Base-by-base conservation (phyloP, 192 early-diverging fungal genomes). In the Pilobolus umbonatus region DNA sequence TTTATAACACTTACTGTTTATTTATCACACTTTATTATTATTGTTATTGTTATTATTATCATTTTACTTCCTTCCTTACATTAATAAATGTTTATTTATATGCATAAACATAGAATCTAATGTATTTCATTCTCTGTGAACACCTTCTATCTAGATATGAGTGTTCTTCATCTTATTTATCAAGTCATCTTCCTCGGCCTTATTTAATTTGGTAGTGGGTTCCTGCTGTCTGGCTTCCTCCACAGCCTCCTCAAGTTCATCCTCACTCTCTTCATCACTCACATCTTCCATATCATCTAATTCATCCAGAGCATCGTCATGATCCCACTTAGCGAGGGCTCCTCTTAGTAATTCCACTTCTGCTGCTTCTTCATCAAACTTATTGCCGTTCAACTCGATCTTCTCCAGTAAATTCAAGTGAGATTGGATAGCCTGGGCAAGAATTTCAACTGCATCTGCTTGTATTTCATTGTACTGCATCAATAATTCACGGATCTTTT, bases 241-340 rank as follows among this genome's bases (percentile, higher is more conserved):
- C 10, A 76, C 73, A 10, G 71, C 74, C 8, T 82, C 80, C 19
- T 80, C 78, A 4, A 80, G 79, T 6, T 75, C 75, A 26, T 82
- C 87, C 4, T 81, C 81, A 12, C 88, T 88, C 12, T 89, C 88
- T 9, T 84, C 86, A 38, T 84, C 80, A 5, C 85, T 82, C 1
- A 79, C 60, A 52, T 89, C 83, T 64, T 95, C 93, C 94, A 98
- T 98, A 57, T 98, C 96, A 54, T 96, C 94, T 35, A 98, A 74
- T 55, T 95, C 95, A 38, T 90, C 93, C 43, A 98, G 71, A 24
- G 86, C 88, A 57, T 94, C 92, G 46, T 78, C 81, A 53, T 86
- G 52, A 10, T 84, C 91, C 52, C 86, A 80, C 58, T 72, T 75
- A 25, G 78, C 52, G 6, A 98, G 69, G 5, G 85, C 85, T 17